A percentile compares a stretch with the other conserved stretches of the same genome.
Evolutionary conservation across 2,329 filamentous ascomycete genomes (phyloP).

Genomic region (Aspergillus glaucus): DNA sequence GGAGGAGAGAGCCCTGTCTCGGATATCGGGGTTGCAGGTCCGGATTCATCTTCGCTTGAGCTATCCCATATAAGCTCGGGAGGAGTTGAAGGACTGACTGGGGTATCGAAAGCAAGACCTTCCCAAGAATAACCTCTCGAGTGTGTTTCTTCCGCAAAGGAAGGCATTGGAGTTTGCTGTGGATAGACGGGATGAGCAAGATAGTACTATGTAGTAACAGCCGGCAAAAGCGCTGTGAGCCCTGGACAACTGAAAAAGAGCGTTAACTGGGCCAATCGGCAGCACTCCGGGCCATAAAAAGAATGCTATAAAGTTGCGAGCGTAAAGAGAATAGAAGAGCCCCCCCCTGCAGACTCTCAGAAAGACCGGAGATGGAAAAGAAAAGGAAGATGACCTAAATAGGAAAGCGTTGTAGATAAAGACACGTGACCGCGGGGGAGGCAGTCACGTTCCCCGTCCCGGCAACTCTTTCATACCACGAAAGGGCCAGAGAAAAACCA

Average conservation of each 20-base stretch:
- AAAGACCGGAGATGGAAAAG: not conserved
- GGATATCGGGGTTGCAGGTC: constrained; percentile 4
- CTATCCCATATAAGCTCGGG: constrained; percentile 1
- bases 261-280: constrained; percentile 4
- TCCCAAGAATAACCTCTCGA: constrained; percentile 21
- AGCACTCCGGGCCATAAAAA: not conserved
- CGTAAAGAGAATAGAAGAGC: not conserved
- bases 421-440: constrained; percentile 5
- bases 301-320: not conserved
- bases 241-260: constrained; percentile 9
- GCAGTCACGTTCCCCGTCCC: not conserved
- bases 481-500: not conserved
- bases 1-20: constrained; percentile 4
- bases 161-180: constrained; percentile 3
- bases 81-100: constrained; percentile 7
- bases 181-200: not conserved
- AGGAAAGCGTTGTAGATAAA: not conserved
- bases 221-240: not conserved
- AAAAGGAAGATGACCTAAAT: not conserved
- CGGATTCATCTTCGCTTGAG: constrained; percentile 5
- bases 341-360: not conserved
- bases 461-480: not conserved
- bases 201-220: constrained; percentile 1
- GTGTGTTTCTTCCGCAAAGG: constrained; percentile 17
- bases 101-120: constrained; percentile 5